Conservation (phyloP, 2,329 filamentous ascomycete genomes). For the Epichloe elymi region DNA sequence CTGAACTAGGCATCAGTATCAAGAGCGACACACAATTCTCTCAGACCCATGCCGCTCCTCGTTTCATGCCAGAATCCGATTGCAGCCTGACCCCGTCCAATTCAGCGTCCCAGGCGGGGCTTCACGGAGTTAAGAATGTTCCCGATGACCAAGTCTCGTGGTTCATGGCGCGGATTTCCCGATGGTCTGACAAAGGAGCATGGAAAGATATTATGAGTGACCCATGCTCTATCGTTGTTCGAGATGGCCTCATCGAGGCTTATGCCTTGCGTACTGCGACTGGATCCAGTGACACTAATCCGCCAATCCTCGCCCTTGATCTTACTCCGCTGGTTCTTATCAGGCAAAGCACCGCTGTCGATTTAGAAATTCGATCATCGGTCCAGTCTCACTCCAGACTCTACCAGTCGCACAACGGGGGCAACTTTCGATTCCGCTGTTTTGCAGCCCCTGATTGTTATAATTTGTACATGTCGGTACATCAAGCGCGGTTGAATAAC, state of each 20-base stretch:
- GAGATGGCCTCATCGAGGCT: constrained; percentile 45
- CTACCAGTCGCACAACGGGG: constrained; percentile 43
- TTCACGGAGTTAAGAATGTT: constrained; percentile 33
- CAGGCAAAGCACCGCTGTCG: constrained; percentile 78
- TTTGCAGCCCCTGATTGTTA: constrained; percentile 65
- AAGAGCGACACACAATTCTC: constrained; percentile 18
- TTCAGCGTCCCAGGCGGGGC: constrained; percentile 60
- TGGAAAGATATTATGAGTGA: constrained; percentile 46
- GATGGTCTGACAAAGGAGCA: constrained; percentile 47
- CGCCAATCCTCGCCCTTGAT: constrained; percentile 57
- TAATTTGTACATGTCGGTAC: constrained; percentile 72
- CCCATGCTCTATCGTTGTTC: constrained; percentile 41
- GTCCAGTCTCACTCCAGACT: constrained; percentile 61
- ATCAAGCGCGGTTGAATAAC: constrained; percentile 82
- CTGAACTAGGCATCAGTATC: constrained; percentile 45
- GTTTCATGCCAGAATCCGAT: constrained; percentile 33
- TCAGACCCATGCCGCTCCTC: constrained; percentile 17
- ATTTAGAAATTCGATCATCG: constrained; percentile 86
- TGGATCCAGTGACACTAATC: constrained; percentile 17
- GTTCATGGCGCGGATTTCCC: constrained; percentile 43
- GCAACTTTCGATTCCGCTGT: constrained; percentile 84
- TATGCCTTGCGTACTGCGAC: constrained; percentile 28
- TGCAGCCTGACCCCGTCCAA: constrained; percentile 65
- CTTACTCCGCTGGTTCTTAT: constrained; percentile 86
- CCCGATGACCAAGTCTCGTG: constrained; percentile 30